A percentile compares a stretch with the other conserved stretches of the same genome.
Conservation (phyloP, 2,329 filamentous ascomycete genomes). For the Colletotrichum australisinense region DNA sequence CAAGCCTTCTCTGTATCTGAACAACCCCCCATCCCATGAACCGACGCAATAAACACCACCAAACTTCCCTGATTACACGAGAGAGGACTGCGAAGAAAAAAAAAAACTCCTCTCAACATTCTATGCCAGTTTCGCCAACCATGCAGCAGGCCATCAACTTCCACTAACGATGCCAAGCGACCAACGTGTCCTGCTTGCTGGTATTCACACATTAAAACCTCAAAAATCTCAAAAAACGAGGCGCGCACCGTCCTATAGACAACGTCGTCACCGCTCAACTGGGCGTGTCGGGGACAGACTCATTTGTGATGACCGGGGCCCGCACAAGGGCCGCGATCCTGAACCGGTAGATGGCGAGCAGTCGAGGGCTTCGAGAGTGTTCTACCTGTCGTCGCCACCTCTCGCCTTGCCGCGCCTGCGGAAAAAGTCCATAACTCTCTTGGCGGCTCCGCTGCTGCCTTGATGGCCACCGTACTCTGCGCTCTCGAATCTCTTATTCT, state of each 20-base stretch:
- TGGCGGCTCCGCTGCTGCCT: conserved; percentile 87
- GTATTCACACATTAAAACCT: conserved; percentile 34
- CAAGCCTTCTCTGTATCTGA: conserved; percentile 25
- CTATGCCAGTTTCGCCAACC: conserved; percentile 35
- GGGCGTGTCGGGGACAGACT: conserved; percentile 32
- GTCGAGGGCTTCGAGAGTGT: conserved; percentile 17
- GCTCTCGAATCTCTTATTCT: conserved; percentile 89
- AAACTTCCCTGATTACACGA: conserved; percentile 28
- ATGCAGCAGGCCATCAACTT: conserved; percentile 32
- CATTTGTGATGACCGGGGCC: conserved; percentile 26
- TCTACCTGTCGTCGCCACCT: conserved; percentile 66
- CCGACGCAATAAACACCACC: conserved; percentile 27
- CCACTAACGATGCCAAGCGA: conserved; percentile 25
- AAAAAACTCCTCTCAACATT: conserved; percentile 21
- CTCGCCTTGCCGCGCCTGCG: conserved; percentile 84
- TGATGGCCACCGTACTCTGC: conserved; percentile 78
- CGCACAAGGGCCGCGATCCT: conserved; percentile 26
- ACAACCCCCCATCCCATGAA: conserved; percentile 9
- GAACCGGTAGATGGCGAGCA: conserved; percentile 20
- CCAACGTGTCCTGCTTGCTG: conserved; percentile 19
- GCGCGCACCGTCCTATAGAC: not conserved
- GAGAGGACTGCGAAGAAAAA: conserved; percentile 4
- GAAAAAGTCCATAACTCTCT: conserved; percentile 99
- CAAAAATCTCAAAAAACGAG: not conserved
- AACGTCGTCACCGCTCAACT: conserved; percentile 24